Conservation (phyloP, 306 rosid species). For the Trifolium dubium region DNA sequence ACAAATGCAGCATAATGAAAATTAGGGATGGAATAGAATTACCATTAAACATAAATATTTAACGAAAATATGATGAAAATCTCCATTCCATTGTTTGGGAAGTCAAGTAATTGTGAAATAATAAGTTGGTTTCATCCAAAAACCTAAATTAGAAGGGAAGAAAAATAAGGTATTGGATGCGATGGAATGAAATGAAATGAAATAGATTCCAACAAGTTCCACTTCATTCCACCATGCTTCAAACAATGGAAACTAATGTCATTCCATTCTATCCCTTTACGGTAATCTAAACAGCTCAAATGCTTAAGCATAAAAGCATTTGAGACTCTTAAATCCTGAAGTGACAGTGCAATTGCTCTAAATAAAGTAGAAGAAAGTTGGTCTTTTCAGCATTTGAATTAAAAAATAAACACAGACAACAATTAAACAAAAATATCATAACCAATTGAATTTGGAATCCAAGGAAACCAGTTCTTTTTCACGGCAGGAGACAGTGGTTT, state of each 20-base stretch:
- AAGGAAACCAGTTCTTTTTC: not conserved
- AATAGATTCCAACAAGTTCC: conserved; percentile 10
- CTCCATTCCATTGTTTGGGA: conserved; percentile 1
- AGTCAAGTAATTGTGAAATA: not conserved
- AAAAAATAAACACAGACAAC: not conserved
- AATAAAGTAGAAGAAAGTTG: conserved; percentile 3
- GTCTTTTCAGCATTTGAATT: not conserved
- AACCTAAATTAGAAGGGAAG: not conserved
- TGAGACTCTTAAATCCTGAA: conserved; percentile 16
- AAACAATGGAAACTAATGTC: conserved; percentile 3
- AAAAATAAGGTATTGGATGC: conserved; percentile 12
- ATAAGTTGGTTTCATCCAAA: not conserved
- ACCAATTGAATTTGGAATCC: conserved; percentile 21
- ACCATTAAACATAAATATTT: conserved; percentile 1
- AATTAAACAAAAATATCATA: conserved; percentile 5
- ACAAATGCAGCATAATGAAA: not conserved
- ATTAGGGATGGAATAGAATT: conserved; percentile 1
- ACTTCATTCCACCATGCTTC: not conserved
- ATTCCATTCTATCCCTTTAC: conserved; percentile 17
- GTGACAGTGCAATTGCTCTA: not conserved
- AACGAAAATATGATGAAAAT: not conserved
- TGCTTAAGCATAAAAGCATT: not conserved
- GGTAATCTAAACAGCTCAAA: conserved; percentile 9
- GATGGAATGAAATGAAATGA: conserved; percentile 1
- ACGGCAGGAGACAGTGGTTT: conserved; percentile 2